Percentiles rank a stretch among this genome's conserved stretches.
These are phyloP conservation scores for Tieghemostelium lacteum DNA, from an alignment of 78 protist genomes.

Conservation along the genomic window DNA sequence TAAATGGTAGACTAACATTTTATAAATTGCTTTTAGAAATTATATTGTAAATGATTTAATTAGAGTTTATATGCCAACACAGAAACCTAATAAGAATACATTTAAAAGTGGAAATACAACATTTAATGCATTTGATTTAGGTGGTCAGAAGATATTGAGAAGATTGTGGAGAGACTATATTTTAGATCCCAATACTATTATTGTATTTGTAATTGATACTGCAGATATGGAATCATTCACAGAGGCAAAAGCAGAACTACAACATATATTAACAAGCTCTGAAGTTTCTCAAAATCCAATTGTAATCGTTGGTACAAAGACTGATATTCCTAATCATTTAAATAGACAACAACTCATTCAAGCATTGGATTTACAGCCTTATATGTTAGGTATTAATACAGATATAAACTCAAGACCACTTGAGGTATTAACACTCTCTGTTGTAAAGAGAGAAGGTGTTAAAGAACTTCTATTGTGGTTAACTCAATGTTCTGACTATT, in stretches of 20 bases:
- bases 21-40: neutral
- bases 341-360: conserved; percentile 12
- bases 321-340: neutral
- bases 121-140: conserved; percentile 66
- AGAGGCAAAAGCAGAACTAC: conserved; percentile 59
- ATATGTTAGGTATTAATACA: neutral
- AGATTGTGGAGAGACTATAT: conserved; percentile 37
- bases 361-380: neutral
- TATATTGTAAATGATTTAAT: neutral
- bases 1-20: neutral
- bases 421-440: neutral
- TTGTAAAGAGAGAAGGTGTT: conserved; percentile 6
- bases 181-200: conserved; percentile 13
- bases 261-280: conserved; percentile 6
- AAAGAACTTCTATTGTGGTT: conserved; percentile 5
- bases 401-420: neutral
- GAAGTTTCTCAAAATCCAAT: neutral
- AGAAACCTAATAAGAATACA: conserved; percentile 27
- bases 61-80: conserved; percentile 33
- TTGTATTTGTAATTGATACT: conserved; percentile 52
- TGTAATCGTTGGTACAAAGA: conserved; percentile 49
- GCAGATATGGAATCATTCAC: neutral
- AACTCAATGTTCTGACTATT: conserved; percentile 5
- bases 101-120: conserved; percentile 27
- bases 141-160: conserved; percentile 52